Conservation (phyloP, 352 stramenopile species). For the Phytopythium cucurbitacearum region DNA sequence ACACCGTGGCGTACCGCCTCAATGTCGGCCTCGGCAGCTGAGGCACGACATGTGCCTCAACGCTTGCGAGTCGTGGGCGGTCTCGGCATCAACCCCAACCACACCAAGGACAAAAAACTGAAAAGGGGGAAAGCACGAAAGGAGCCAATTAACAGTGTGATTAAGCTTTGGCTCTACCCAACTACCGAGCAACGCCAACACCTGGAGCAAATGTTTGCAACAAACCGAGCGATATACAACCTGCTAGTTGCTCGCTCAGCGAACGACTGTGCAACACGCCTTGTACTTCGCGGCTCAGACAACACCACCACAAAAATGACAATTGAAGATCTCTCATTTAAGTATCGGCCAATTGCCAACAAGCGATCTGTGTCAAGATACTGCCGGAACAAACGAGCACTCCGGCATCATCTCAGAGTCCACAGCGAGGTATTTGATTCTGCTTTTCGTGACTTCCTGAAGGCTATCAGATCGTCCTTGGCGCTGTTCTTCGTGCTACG, state of each 20-base stretch:
- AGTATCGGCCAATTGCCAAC: conserved; percentile 10
- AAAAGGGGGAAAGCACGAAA: too few species aligned
- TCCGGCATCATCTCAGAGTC: conserved; percentile 4
- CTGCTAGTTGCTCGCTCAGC: conserved; percentile 6
- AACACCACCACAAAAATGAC: conserved; percentile 4
- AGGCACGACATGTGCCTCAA: too few species aligned
- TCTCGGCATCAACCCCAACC: too few species aligned
- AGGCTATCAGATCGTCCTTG: conserved; percentile 7
- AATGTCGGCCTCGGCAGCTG: too few species aligned
- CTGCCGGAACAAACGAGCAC: conserved; percentile 9
- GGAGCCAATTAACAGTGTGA: background rate
- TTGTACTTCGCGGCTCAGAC: background rate
- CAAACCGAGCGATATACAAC: conserved; percentile 17
- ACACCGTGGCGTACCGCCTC: too few species aligned
- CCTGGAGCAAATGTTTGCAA: conserved; percentile 9
- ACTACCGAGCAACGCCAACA: background rate
- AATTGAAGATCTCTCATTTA: background rate
- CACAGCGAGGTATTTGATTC: conserved; percentile 7
- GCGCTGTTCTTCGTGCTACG: conserved; percentile 1
- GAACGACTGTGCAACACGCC: conserved; percentile 4
- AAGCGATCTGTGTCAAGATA: conserved; percentile 5
- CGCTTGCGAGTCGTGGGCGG: too few species aligned
- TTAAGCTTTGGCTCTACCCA: background rate
- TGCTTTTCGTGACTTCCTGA: conserved; percentile 11
- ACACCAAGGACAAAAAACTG: too few species aligned